Conservation (phyloP, 2,329 filamentous ascomycete species). For the Pyricularia pennisetigena region DNA sequence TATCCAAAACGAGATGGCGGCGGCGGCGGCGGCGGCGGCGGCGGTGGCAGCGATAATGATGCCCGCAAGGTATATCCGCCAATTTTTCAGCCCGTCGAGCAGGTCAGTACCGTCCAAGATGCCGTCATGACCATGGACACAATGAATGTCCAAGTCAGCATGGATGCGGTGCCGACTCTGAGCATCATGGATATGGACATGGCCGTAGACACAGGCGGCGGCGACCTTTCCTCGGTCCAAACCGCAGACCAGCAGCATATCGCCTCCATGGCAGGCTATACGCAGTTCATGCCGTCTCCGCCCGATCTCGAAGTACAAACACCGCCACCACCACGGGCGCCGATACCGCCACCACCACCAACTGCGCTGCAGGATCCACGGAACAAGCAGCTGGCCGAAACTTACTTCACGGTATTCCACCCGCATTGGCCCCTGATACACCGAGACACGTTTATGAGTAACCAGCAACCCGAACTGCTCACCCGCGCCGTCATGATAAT, state of each 20-base stretch:
- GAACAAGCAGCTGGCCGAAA: neutral
- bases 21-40: too few species aligned
- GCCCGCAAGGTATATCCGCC: neutral
- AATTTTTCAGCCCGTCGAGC: neutral
- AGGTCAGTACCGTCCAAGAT: neutral
- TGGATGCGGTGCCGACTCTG: neutral
- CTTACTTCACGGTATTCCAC: slow-evolving; percentile 1
- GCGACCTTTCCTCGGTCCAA: neutral
- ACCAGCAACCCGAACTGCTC: neutral
- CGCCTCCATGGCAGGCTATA: neutral
- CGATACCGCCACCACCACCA: neutral
- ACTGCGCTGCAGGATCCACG: neutral
- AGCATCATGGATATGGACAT: neutral
- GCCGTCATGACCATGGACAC: neutral
- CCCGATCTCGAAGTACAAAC: neutral
- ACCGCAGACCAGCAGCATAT: neutral
- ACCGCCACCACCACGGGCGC: neutral
- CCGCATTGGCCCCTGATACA: neutral
- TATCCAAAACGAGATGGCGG: neutral
- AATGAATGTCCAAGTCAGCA: neutral
- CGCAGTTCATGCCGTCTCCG: neutral
- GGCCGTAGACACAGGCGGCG: neutral
- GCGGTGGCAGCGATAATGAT: too few species aligned
- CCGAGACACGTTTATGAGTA: neutral
- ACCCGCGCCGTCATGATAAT: neutral